Base-by-base conservation (phyloP, 495 filamentous ascomycete species). In the Hapsidospora chrysogenum region DNA sequence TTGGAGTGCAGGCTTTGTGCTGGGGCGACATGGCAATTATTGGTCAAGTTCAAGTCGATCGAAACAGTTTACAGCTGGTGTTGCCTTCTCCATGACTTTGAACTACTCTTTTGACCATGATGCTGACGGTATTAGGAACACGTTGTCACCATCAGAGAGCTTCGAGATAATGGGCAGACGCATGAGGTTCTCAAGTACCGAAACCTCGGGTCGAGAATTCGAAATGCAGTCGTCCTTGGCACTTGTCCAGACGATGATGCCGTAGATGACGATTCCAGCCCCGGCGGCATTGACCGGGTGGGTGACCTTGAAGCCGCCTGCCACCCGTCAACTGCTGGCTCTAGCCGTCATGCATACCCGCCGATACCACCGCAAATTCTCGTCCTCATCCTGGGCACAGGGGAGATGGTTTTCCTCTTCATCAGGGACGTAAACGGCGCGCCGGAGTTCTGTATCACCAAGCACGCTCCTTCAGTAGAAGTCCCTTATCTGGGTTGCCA, bases 331-430 rank as follows among this genome's bases (percentile, higher is more conserved):
- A n/a, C n/a, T n/a, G n/a, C n/a, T n/a, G n/a, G n/a, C n/a, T n/a
- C n/a, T n/a, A n/a, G n/a, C n/a, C n/a, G n/a, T n/a, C n/a, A n/a
- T n/a, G n/a, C n/a, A n/a, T n/a, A n/a, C n/a, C n/a, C n/a, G n/a
- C n/a, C n/a, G n/a, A n/a, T n/a, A 1, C 81, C 87, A 7, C 76
- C 81, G 32, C 82, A 96, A 44, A 57, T 86, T 21, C 58, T 95
- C 20, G 60, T 82, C 4, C 54, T 95, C 14, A 74, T 74, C 3
- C 58, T 92, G 23, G 72, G 76, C 29, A 68, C 64, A 15, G 74
- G 70, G 17, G 68, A 83, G 35, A 59, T 79, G 36, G 63, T 78
- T 1, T 89, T 92, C 38, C 50, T 93, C 15, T 85, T 74, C 45
- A 64, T 76, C 35, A 52, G 53, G 22, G 52, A 60, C 25, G 58